These are phyloP conservation scores for Raddia distichophylla DNA, from an alignment of 176 grass and related monocot genomes.

Conservation along the genomic window DNA sequence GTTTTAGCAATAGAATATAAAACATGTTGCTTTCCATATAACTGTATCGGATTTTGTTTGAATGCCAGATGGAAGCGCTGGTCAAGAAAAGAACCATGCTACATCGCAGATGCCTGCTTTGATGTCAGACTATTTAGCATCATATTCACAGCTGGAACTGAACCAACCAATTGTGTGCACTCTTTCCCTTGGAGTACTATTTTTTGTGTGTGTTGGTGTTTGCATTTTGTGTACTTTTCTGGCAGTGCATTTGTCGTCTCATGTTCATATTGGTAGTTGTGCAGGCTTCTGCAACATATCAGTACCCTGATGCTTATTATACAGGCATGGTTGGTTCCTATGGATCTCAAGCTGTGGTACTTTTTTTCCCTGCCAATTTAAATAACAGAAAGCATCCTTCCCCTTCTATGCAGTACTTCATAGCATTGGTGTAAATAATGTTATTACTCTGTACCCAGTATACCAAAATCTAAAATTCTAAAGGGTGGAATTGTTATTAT, in stretches of 20 bases:
- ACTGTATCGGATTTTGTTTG: slow-evolving; percentile 8
- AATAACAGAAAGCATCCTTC: background rate
- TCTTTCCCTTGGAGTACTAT: slow-evolving; percentile 27
- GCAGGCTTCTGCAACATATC: slow-evolving; percentile 84
- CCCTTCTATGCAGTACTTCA: background rate
- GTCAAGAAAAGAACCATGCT: slow-evolving; percentile 53
- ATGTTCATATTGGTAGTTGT: slow-evolving; percentile 43
- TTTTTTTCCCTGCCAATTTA: slow-evolving; percentile 38
- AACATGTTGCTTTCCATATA: background rate
- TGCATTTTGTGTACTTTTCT: background rate
- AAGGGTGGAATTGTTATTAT: background rate
- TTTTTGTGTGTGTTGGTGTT: slow-evolving; percentile 6
- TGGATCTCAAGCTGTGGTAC: slow-evolving; percentile 82
- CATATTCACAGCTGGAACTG: slow-evolving; percentile 77
- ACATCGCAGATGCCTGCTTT: slow-evolving; percentile 59
- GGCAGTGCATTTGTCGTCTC: background rate
- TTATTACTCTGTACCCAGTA: background rate
- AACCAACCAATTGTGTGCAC: slow-evolving; percentile 73
- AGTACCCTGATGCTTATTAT: slow-evolving; percentile 85
- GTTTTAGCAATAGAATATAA: background rate
- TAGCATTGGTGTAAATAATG: background rate
- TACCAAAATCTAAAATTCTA: background rate
- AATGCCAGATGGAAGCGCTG: slow-evolving; percentile 57
- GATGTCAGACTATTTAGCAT: slow-evolving; percentile 68
- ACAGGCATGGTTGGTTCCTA: slow-evolving; percentile 68